phyloP scores from a whole-genome alignment of 2,329 filamentous ascomycete species.

The Aureobasidium sp. region DNA sequence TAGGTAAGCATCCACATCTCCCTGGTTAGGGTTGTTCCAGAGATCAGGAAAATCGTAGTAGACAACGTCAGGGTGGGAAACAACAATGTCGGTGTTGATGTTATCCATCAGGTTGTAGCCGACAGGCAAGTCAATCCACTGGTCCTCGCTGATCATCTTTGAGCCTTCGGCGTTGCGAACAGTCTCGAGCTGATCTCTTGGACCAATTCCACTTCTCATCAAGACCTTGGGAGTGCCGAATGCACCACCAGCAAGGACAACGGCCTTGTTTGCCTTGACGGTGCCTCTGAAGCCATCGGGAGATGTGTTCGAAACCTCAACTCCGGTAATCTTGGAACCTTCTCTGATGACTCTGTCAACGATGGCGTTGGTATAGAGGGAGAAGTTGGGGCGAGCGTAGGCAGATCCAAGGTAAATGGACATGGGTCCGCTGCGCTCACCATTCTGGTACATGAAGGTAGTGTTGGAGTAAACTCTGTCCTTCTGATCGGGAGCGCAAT shows the following conservation, averaged over 20 bases:
- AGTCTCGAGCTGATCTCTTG: conserved; percentile 8
- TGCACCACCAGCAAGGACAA: conserved; percentile 12
- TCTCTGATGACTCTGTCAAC: conserved; percentile 40
- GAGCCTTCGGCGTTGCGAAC: conserved; percentile 4
- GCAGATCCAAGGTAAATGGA: conserved; percentile 46
- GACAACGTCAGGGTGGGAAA: conserved; percentile 12
- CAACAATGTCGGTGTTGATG: conserved; percentile 17
- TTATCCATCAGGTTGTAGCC: conserved; percentile 15
- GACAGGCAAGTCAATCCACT: conserved; percentile 15
- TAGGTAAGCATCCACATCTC: conserved; percentile 11
- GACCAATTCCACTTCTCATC: conserved; percentile 12
- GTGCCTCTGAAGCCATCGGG: conserved; percentile 2
- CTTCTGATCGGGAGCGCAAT: conserved; percentile 40
- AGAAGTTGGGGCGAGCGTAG: conserved; percentile 36
- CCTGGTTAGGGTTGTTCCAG: conserved; percentile 8
- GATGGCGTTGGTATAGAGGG: conserved; percentile 37
- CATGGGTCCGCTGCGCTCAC: conserved; percentile 44
- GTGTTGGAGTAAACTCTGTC: conserved; percentile 44
- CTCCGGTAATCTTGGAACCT: conserved; percentile 35
- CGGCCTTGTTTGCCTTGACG: conserved; percentile 5
- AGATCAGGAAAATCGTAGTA: conserved; percentile 12
- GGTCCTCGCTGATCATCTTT: conserved; percentile 12
- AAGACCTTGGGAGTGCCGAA: conserved; percentile 14
- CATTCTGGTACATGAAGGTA: conserved; percentile 42
- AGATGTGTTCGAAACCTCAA: conserved; percentile 21